These are phyloP conservation scores for Hyaloscypha variabilis DNA, from an alignment of 495 filamentous ascomycete species.

Conservation along the genomic window DNA sequence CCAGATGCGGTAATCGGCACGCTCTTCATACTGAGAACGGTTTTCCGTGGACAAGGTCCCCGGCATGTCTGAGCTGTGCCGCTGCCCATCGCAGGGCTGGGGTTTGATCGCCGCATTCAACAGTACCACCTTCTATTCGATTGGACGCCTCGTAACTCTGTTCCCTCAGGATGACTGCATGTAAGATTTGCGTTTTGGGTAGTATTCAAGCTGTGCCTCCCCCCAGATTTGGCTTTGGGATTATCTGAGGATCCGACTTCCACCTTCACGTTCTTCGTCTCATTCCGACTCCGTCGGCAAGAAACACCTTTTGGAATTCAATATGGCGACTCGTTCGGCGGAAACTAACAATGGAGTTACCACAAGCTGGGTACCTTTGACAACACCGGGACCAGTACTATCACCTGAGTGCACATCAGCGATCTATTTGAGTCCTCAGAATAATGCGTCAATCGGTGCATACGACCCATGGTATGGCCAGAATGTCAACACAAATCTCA, in stretches of 20 bases:
- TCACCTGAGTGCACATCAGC: not conserved
- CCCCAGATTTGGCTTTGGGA: not conserved
- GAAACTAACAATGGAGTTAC: not conserved
- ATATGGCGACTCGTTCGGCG: not conserved
- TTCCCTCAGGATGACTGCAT: not conserved
- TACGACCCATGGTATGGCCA: slow-evolving; percentile 4
- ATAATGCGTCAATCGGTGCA: not conserved
- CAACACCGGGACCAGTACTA: not conserved
- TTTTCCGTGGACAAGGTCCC: too few relatives aligned
- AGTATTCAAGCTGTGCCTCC: not conserved
- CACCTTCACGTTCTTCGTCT: not conserved
- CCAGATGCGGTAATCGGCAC: too few relatives aligned
- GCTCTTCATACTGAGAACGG: too few relatives aligned
- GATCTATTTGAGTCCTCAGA: slow-evolving; percentile 1
- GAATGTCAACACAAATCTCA: not conserved
- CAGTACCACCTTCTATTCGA: not conserved
- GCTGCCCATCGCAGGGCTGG: not conserved
- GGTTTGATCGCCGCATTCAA: not conserved
- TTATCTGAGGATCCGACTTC: not conserved
- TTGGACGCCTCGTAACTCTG: not conserved
- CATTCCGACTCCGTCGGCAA: not conserved
- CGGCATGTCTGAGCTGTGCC: too few relatives aligned
- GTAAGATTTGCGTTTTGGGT: not conserved
- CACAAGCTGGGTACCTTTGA: slow-evolving; percentile 6
- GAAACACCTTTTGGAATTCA: not conserved